phyloP scores from a whole-genome alignment of 169 alveolate species.

The Cryptosporidium meleagridis region DNA sequence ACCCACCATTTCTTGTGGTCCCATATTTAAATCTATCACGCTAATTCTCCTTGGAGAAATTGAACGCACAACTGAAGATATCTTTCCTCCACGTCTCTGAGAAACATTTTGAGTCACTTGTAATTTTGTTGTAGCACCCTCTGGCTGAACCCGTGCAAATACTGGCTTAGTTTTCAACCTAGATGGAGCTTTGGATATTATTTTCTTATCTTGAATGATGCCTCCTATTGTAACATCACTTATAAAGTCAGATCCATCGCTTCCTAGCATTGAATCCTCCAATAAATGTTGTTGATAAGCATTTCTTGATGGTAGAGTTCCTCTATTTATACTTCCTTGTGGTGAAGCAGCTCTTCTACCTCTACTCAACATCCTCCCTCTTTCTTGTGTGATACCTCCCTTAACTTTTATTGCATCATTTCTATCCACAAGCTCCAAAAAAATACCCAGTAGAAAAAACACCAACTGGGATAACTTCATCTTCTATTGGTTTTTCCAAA shows the following conservation, averaged over 20 bases:
- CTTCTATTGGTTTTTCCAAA: background rate
- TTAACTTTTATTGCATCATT: background rate
- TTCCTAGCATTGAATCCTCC: conserved; percentile 13
- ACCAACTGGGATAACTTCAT: conserved; percentile 2
- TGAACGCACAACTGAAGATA: conserved; percentile 23
- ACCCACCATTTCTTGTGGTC: conserved; percentile 58
- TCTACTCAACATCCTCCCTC: conserved; percentile 31
- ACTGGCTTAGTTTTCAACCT: conserved; percentile 27
- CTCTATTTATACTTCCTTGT: background rate
- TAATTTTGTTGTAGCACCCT: background rate
- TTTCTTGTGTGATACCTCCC: background rate
- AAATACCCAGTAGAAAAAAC: conserved; percentile 12
- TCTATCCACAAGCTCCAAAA: background rate
- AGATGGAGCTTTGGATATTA: conserved; percentile 48
- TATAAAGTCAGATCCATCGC: conserved; percentile 24
- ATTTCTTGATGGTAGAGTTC: conserved; percentile 4
- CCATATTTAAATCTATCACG: conserved; percentile 56
- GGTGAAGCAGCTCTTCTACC: background rate
- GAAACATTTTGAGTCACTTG: background rate
- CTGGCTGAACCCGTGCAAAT: background rate
- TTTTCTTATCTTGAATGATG: background rate
- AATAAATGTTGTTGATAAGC: background rate
- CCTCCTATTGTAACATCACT: conserved; percentile 41
- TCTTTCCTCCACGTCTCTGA: conserved; percentile 1
- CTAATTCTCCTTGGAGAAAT: conserved; percentile 64